phyloP scores from a whole-genome alignment of 2,329 filamentous ascomycete species.

The Diplodia corticola region DNA sequence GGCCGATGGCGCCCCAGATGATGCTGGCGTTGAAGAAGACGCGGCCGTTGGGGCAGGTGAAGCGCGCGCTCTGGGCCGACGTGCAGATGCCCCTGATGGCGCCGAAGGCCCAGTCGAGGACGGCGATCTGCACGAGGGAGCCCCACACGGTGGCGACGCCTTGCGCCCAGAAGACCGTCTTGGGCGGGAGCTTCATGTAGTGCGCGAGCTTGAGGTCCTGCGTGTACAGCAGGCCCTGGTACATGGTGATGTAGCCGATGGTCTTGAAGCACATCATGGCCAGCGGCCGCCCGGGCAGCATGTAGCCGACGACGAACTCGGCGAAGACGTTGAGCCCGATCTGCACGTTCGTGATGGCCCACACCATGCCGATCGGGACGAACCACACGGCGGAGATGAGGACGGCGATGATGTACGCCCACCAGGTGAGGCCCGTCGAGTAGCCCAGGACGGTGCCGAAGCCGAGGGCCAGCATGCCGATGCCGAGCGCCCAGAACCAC shows the following conservation, averaged over 20 bases:
- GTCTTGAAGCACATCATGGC: conserved; percentile 60
- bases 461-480: conserved; percentile 52
- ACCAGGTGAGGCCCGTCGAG: conserved; percentile 69
- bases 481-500: conserved; percentile 56
- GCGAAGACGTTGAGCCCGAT: conserved; percentile 54
- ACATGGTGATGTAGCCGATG: conserved; percentile 31
- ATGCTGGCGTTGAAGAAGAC: conserved; percentile 68
- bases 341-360: conserved; percentile 22
- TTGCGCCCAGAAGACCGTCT: conserved; percentile 53
- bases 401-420: conserved; percentile 69
- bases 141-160: conserved; percentile 48
- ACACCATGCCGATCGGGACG: conserved; percentile 29
- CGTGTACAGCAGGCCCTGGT: conserved; percentile 23
- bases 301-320: conserved; percentile 64
- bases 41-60: conserved; percentile 63
- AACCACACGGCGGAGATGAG: conserved; percentile 56
- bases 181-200: conserved; percentile 53
- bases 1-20: conserved; percentile 66
- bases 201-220: conserved; percentile 26
- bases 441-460: conserved; percentile 54
- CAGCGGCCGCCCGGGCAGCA: conserved; percentile 62
- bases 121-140: conserved; percentile 40
- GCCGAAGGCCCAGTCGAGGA: conserved; percentile 26
- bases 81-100: conserved; percentile 49
- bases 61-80: conserved; percentile 44